Conservation (phyloP, 1,139 yeast genomes). For the Debaryomyces subglobosus region DNA sequence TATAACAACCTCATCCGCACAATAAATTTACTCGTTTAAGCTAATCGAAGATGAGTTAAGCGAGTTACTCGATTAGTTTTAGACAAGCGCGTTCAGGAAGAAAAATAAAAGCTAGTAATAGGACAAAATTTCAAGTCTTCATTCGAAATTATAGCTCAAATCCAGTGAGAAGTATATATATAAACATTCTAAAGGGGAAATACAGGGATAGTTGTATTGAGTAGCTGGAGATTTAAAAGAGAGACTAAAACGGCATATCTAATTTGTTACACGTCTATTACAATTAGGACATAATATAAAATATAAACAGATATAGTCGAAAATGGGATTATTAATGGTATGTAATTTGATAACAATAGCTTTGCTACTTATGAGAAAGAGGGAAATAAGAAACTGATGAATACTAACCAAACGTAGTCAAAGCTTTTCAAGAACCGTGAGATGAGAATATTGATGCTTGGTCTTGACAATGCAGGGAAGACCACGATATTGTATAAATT, state of each 20-base stretch:
- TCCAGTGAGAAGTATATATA: neutral
- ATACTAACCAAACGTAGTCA: slow-evolving; percentile 25
- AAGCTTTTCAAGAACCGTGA: slow-evolving; percentile 65
- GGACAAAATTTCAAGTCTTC: neutral
- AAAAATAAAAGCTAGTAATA: neutral
- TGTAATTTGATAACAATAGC: neutral
- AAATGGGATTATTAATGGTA: slow-evolving; percentile 12
- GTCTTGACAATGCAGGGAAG: slow-evolving; percentile 91
- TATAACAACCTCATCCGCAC: neutral
- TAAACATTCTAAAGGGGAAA: neutral
- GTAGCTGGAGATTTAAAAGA: neutral
- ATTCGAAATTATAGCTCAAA: neutral
- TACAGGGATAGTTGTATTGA: neutral
- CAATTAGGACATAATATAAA: neutral
- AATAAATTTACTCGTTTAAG: neutral
- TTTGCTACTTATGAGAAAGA: neutral
- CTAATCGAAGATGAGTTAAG: neutral
- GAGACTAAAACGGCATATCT: neutral
- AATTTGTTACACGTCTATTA: neutral
- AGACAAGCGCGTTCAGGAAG: neutral
- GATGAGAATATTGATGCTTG: slow-evolving; percentile 83
- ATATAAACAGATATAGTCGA: neutral
- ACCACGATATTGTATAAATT: slow-evolving; percentile 77
- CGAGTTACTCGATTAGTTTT: neutral
- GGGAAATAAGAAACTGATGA: neutral